Conservation (phyloP, 2,329 filamentous ascomycete genomes). For the Tolypocladium album region DNA sequence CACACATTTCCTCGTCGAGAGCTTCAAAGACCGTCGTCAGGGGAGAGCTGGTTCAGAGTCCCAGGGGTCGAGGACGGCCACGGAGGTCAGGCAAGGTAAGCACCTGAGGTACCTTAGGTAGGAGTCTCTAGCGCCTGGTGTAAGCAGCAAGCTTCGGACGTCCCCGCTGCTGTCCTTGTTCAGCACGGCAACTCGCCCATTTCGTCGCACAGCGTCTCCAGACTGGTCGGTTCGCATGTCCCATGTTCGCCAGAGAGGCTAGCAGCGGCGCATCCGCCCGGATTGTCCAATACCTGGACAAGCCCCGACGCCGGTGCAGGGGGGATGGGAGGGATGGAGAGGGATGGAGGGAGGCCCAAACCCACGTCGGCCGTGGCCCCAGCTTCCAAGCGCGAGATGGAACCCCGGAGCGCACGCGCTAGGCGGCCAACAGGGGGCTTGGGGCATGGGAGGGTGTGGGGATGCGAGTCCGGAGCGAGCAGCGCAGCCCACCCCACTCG, state of each 20-base stretch:
- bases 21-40: background rate
- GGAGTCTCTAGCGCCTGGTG: too few relatives aligned
- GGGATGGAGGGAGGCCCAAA: background rate
- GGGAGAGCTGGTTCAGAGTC: background rate
- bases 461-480: background rate
- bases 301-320: background rate
- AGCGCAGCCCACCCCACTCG: background rate
- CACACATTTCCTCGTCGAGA: background rate
- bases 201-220: background rate
- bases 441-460: background rate
- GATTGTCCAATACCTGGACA: background rate
- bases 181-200: background rate
- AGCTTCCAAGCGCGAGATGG: background rate
- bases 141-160: too few relatives aligned
- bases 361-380: background rate
- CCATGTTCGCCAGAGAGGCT: background rate
- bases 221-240: background rate
- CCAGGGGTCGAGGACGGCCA: background rate
- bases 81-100: background rate
- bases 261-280: background rate
- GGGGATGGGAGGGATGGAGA: background rate
- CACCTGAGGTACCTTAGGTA: too few relatives aligned
- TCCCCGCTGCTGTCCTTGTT: background rate
- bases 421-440: background rate
- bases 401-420: background rate